Evolutionary conservation across 2,329 filamentous ascomycete genomes (phyloP).

Genomic region (Sordariomycetes sp.): DNA sequence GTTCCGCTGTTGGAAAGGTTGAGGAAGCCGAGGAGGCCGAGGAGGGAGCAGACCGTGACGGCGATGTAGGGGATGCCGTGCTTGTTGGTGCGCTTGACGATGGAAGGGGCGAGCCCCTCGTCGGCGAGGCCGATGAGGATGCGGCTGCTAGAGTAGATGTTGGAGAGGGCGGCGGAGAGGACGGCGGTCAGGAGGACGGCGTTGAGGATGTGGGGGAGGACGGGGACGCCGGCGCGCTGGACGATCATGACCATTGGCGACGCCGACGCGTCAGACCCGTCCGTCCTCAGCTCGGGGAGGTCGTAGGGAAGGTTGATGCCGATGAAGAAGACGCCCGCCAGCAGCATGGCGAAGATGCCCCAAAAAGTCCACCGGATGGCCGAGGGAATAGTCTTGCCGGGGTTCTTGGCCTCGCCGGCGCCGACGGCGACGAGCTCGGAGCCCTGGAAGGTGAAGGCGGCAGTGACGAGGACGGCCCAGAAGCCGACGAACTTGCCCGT

Average conservation of each 20-base stretch:
- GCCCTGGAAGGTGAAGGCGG: conserved; percentile 59
- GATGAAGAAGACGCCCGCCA: conserved; percentile 54
- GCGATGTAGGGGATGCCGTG: conserved; percentile 50
- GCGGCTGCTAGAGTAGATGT: conserved; percentile 60
- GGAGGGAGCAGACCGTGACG: conserved; percentile 36
- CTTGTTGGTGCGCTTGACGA: conserved; percentile 46
- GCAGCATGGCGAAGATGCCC: conserved; percentile 58
- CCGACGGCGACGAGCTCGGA: conserved; percentile 66
- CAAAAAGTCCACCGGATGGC: conserved; percentile 67
- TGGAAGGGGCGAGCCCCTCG: conserved; percentile 46
- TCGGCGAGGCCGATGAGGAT: conserved; percentile 54
- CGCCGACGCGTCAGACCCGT: conserved; percentile 43
- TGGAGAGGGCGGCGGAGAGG: conserved; percentile 65
- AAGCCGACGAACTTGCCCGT: conserved; percentile 54
- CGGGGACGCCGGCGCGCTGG: conserved; percentile 46
- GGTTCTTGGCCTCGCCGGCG: conserved; percentile 65
- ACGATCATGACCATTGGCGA: conserved; percentile 53
- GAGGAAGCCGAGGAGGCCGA: conserved; percentile 54
- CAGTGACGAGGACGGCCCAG: conserved; percentile 55
- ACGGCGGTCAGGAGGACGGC: conserved; percentile 66
- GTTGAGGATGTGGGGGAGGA: conserved; percentile 61
- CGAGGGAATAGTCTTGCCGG: conserved; percentile 55
- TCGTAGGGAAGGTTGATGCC: conserved; percentile 56
- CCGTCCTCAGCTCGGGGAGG: conserved; percentile 36
- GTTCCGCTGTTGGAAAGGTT: conserved; percentile 46